These are phyloP conservation scores for Aspergillus sp. DNA, from an alignment of 2,329 filamentous ascomycete genomes.

Conservation along the genomic window DNA sequence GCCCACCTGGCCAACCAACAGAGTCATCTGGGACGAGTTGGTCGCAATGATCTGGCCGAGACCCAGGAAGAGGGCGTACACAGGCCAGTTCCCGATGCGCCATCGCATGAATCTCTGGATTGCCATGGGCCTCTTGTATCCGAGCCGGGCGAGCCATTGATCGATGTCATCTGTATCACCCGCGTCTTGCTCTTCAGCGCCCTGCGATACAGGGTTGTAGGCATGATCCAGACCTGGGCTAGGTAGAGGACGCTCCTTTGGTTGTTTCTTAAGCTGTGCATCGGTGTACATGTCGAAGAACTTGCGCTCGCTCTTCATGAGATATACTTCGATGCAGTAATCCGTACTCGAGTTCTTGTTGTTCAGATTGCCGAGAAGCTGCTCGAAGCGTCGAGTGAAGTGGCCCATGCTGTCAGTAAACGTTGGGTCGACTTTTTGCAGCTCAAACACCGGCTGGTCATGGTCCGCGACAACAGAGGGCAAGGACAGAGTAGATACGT, in stretches of 20 bases:
- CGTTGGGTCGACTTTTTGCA: conserved; percentile 68
- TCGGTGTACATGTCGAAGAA: conserved; percentile 63
- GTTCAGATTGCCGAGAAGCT: conserved; percentile 55
- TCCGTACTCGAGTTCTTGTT: conserved; percentile 58
- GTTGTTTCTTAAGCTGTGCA: conserved; percentile 55
- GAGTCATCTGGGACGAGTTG: conserved; percentile 67
- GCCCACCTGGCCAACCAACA: conserved; percentile 64
- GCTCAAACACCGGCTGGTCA: conserved; percentile 49
- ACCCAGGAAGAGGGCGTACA: conserved; percentile 63
- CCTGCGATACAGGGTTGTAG: too few relatives aligned
- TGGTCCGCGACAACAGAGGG: conserved; percentile 61
- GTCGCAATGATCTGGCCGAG: conserved; percentile 64
- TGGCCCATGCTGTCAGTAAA: conserved; percentile 65
- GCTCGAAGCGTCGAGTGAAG: conserved; percentile 60
- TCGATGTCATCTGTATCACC: conserved; percentile 29
- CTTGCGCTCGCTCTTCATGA: conserved; percentile 65
- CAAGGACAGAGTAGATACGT: conserved; percentile 44
- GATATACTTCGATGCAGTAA: conserved; percentile 65
- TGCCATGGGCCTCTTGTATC: conserved; percentile 28
- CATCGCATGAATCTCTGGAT: conserved; percentile 53
- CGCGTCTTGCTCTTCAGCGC: too few relatives aligned
- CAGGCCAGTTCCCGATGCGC: conserved; percentile 63
- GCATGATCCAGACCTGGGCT: too few relatives aligned
- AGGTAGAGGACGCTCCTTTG: conserved; percentile 18
- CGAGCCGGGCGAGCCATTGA: conserved; percentile 39